phyloP scores from a whole-genome alignment of 768 basidiomycete species.

The Suillus subalutaceus region DNA sequence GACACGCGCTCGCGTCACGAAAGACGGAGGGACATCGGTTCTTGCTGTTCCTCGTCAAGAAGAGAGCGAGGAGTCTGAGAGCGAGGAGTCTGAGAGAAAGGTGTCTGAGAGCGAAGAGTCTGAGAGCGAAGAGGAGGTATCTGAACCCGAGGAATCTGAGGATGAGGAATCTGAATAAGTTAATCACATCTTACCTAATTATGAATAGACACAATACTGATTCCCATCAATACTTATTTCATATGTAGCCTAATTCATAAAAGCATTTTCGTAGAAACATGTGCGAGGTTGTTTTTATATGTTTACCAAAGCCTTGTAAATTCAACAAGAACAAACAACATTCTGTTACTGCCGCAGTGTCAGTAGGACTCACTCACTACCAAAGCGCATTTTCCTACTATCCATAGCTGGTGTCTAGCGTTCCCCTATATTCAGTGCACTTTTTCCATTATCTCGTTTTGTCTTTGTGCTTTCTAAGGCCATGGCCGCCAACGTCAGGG shows the following conservation, averaged over 20 bases:
- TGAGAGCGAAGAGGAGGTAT: not conserved
- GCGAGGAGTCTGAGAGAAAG: too few relatives aligned
- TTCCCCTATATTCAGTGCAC: not conserved
- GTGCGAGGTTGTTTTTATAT: not conserved
- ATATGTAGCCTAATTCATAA: not conserved
- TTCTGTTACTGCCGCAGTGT: not conserved
- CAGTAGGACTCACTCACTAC: not conserved
- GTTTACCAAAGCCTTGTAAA: not conserved
- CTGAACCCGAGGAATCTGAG: not conserved
- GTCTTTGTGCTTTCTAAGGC: constrained; percentile 8
- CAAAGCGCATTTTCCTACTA: not conserved
- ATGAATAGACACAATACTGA: not conserved
- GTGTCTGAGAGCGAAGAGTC: constrained; percentile 1
- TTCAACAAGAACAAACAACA: constrained; percentile 13
- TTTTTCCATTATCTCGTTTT: constrained; percentile 9
- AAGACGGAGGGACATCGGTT: constrained; percentile 58
- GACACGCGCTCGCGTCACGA: constrained; percentile 53
- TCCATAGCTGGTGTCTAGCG: not conserved
- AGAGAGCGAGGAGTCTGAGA: not conserved
- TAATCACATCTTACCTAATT: not conserved
- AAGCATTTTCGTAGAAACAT: not conserved
- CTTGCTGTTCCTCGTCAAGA: constrained; percentile 27
- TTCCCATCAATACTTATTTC: not conserved
- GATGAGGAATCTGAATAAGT: not conserved
- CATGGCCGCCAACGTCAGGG: constrained; percentile 58